Conservation (phyloP, 1,139 yeast genomes). For the Blastobotrys malaysiensis region DNA sequence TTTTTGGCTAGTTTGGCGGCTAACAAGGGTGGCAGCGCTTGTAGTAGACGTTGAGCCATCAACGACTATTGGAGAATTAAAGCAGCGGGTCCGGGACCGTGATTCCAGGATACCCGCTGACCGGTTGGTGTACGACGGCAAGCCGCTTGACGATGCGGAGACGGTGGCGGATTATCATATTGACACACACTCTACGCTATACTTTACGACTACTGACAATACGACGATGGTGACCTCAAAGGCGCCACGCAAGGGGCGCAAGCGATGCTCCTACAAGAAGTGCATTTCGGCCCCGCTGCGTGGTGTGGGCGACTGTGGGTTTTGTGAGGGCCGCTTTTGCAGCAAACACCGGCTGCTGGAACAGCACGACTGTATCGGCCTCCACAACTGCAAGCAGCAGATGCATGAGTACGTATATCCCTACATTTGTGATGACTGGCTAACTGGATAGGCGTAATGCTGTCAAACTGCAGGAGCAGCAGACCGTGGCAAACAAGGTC, state of each 20-base stretch:
- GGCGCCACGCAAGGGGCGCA: constrained; percentile 42
- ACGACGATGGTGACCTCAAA: constrained; percentile 25
- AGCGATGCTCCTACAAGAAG: constrained; percentile 54
- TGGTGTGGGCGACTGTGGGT: constrained; percentile 83
- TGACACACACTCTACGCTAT: constrained; percentile 71
- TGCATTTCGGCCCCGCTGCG: constrained; percentile 69
- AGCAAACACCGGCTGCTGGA: constrained; percentile 83
- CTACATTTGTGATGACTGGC: background rate
- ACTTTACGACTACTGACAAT: constrained; percentile 42
- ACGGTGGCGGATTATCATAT: constrained; percentile 75
- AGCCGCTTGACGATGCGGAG: constrained; percentile 74
- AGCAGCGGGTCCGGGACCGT: constrained; percentile 25
- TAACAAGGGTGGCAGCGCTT: too few relatives aligned
- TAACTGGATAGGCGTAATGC: constrained; percentile 33
- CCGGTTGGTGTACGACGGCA: constrained; percentile 41
- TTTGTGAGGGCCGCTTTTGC: constrained; percentile 82
- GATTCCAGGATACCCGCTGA: constrained; percentile 16
- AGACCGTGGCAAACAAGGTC: constrained; percentile 42
- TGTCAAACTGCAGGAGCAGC: constrained; percentile 39
- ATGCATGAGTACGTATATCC: constrained; percentile 47
- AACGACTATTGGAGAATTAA: constrained; percentile 31
- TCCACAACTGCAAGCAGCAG: constrained; percentile 73
- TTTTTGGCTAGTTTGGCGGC: too few relatives aligned
- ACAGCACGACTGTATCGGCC: constrained; percentile 75
- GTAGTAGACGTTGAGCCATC: constrained; percentile 25